Evolutionary conservation across 805 yeast species (phyloP).

Genomic region (Wickerhamomyces kurtzmanii): DNA sequence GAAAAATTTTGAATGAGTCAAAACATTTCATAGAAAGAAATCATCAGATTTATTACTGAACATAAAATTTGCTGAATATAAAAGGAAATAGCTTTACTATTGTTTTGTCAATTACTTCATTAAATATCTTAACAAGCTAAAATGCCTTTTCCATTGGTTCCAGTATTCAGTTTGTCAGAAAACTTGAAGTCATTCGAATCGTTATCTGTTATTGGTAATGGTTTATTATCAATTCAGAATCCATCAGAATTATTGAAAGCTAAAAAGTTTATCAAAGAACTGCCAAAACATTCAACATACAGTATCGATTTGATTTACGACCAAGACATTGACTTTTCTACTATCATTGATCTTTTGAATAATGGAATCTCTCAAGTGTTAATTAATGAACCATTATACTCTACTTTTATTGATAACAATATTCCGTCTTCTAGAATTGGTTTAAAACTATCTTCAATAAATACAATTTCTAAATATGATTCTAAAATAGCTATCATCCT

Average conservation of each 20-base stretch:
- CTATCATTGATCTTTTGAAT: constrained; percentile 43
- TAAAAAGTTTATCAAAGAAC: constrained; percentile 7
- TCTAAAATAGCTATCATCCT: constrained; percentile 9
- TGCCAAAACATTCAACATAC: constrained; percentile 9
- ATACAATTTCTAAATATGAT: constrained; percentile 4
- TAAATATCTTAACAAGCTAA: constrained; percentile 1
- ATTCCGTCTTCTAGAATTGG: constrained; percentile 30
- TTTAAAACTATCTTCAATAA: constrained; percentile 3
- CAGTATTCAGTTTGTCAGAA: constrained; percentile 15
- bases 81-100: too few species aligned
- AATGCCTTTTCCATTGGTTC: constrained; percentile 30
- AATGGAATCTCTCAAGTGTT: constrained; percentile 45
- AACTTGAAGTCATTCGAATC: constrained; percentile 3
- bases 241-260: constrained; percentile 13
- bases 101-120: too few species aligned
- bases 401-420: constrained; percentile 30
- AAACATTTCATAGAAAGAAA: too few species aligned
- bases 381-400: constrained; percentile 20
- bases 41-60: too few species aligned
- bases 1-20: too few species aligned
- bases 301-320: constrained; percentile 17
- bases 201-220: constrained; percentile 17
- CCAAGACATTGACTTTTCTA: constrained; percentile 26
- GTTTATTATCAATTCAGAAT: constrained; percentile 13
- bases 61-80: too few species aligned